A percentile compares a stretch with the other conserved stretches of the same genome.
Conservation (phyloP, 257 asterid species). For the Salvia rosmarinus region DNA sequence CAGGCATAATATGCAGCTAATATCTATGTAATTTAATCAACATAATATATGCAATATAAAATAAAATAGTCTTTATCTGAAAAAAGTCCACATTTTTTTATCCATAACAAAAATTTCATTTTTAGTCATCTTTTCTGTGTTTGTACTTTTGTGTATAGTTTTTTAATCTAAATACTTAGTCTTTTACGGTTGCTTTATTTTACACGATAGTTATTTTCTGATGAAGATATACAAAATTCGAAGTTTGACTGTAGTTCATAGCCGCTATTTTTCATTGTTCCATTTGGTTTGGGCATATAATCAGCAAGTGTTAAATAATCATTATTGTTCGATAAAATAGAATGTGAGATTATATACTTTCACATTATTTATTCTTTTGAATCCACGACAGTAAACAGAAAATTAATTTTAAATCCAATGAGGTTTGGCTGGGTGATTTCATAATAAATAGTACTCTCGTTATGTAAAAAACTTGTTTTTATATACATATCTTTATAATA, state of each 20-base stretch:
- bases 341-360: no score
- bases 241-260: conserved; percentile 5
- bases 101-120: not conserved
- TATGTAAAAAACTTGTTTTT: no score
- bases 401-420: not conserved
- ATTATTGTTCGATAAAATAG: not conserved
- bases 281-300: not conserved
- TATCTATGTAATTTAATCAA: not conserved
- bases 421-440: not conserved
- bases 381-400: not conserved
- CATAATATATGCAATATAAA: not conserved
- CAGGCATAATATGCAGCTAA: not conserved
- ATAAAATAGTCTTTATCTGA: no score
- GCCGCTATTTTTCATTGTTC: not conserved
- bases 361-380: no score
- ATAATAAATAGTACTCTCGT: no score
- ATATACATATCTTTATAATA: no score
- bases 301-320: not conserved
- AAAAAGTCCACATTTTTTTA: not conserved
- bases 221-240: not conserved
- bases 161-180: not conserved
- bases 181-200: not conserved
- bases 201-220: not conserved
- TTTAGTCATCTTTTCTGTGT: not conserved
- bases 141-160: not conserved